A percentile compares a stretch with the other conserved stretches of the same genome.
phyloP scores from a whole-genome alignment of 306 rosid species.

The Prosopis cineraria region DNA sequence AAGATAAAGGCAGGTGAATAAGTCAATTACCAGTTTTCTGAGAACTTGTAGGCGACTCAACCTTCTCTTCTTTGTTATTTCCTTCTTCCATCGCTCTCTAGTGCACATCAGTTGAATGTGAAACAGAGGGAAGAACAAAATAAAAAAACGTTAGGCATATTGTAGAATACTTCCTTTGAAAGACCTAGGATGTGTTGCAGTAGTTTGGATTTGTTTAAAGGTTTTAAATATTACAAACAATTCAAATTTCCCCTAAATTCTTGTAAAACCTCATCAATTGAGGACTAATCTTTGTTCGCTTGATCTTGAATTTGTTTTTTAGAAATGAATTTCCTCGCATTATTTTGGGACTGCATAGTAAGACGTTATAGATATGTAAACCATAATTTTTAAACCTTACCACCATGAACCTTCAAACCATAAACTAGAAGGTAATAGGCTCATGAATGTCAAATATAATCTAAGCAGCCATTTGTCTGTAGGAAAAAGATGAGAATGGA shows the following conservation, averaged over 20 bases:
- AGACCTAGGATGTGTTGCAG: not conserved
- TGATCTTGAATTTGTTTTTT: not conserved
- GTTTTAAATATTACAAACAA: not conserved
- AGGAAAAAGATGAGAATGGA: too few species aligned
- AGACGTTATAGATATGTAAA: not conserved
- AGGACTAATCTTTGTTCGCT: not conserved
- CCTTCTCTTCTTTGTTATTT: slow-evolving; percentile 20
- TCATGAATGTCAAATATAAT: not conserved
- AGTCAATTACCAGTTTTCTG: slow-evolving; percentile 56
- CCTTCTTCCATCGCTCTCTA: slow-evolving; percentile 32
- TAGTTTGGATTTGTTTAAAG: not conserved
- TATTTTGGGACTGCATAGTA: too few species aligned
- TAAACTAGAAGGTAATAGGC: not conserved
- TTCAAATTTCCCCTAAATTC: not conserved
- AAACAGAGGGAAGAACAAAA: not conserved
- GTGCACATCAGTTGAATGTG: not conserved
- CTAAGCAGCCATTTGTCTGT: too few species aligned
- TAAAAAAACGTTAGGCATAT: not conserved
- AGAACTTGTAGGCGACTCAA: slow-evolving; percentile 60
- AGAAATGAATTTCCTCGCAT: not conserved
- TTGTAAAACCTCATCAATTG: not conserved
- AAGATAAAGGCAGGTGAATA: not conserved
- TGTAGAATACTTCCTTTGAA: not conserved
- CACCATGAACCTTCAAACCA: not conserved
- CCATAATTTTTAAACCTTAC: not conserved